Evolutionary conservation across 2,329 filamentous ascomycete genomes (phyloP), one percentile per base, ranked within the genome.

Genomic region (Lasiodiplodia gonubiensis): DNA sequence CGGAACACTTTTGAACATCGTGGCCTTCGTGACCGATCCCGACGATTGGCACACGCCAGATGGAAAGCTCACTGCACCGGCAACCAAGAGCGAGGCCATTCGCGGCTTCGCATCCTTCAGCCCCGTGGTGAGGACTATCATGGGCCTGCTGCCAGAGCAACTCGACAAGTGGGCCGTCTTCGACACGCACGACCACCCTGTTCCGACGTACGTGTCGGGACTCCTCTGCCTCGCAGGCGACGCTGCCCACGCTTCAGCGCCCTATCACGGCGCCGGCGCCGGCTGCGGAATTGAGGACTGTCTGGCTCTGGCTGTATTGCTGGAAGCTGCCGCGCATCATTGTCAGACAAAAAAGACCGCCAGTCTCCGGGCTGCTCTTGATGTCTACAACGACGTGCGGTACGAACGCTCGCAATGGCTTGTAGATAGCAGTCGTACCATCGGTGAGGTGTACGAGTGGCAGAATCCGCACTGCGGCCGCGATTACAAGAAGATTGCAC

Each of bases 201-300:
- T 68, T 10, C 68, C 71, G 7, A 67, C 51, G 1, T 72, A 72
- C 27, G 49, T 42, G 5, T 30, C 39, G 1, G 71, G 70, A 11
- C 68, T 67, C 42, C 49, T 72, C 8, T 70, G 68, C 53, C 48
- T 73, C 8, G 69, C 70, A 1, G 72, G 72, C 10, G 71, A 73
- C 68, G 67, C 70, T 7, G 72, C 72, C 12, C 71, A 72, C 67
- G 72, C 72, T 25, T 33, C 66, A 5, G 42, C 68, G 1, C 71
- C 72, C 2, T 68, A 70, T 66, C 71, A 71, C 14, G 72, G 71
- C 18, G 71, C 70, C 12, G 71, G 72, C 4, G 72, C 72, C 14
- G 65, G 70, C 16, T 53, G 52, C 35, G 72, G 69, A 8, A 68
- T 73, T 23, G 72, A 73, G 48, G 72, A 73, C 55, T 39, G 35